Percentiles rank a stretch among this genome's conserved stretches.
Conservation (phyloP, 352 stramenopile species). For the Globisporangium emineosum region DNA sequence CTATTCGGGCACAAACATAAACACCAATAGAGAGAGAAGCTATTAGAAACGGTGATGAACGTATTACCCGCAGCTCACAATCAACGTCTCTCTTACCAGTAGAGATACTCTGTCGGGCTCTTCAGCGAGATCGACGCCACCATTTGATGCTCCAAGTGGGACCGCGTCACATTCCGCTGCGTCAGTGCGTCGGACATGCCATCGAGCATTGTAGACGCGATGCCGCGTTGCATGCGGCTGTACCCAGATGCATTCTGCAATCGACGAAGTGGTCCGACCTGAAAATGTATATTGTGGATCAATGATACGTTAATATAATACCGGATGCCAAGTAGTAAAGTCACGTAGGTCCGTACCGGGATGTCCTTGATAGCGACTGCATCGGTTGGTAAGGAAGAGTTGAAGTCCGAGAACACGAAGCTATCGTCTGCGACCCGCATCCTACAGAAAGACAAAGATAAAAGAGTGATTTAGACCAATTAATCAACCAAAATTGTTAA, state of each 20-base stretch:
- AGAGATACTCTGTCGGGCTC: slow-evolving; percentile 74
- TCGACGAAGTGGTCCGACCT: slow-evolving; percentile 72
- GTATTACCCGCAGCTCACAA: too few relatives aligned
- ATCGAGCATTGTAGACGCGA: slow-evolving; percentile 67
- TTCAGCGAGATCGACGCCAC: slow-evolving; percentile 57
- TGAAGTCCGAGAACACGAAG: slow-evolving; percentile 86
- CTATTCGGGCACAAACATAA: slow-evolving; percentile 23
- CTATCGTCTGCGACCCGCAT: slow-evolving; percentile 84
- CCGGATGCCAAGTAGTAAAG: neutral
- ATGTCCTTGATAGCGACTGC: slow-evolving; percentile 56
- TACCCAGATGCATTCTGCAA: slow-evolving; percentile 83
- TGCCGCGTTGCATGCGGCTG: slow-evolving; percentile 58
- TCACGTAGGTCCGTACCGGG: slow-evolving; percentile 34
- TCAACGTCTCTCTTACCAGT: slow-evolving; percentile 49
- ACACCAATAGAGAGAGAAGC: neutral
- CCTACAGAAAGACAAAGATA: slow-evolving; percentile 37
- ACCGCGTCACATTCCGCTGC: slow-evolving; percentile 79
- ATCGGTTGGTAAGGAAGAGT: slow-evolving; percentile 68
- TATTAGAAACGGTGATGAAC: too few relatives aligned
- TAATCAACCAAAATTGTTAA: neutral
- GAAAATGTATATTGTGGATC: neutral
- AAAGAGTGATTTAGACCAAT: neutral
- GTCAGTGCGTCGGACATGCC: slow-evolving; percentile 67
- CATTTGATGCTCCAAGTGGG: slow-evolving; percentile 83
- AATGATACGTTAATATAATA: neutral